Conservation (phyloP, 139 green algal species). For the Haematococcus lacustris region DNA sequence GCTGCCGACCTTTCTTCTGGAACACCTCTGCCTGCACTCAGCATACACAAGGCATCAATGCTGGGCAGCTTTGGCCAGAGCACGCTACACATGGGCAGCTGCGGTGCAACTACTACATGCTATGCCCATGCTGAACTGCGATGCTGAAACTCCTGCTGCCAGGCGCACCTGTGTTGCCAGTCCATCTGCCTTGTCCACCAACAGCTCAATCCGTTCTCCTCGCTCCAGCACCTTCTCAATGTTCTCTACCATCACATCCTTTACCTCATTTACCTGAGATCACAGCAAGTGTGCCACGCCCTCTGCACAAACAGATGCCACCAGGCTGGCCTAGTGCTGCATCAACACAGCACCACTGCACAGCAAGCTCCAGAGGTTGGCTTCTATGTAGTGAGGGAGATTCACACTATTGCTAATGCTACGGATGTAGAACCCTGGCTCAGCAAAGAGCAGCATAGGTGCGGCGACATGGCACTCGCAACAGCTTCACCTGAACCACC, state of each 20-base stretch:
- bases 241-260: conserved; percentile 87
- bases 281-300: too few relatives aligned
- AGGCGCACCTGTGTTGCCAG: conserved; percentile 33
- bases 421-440: too few relatives aligned
- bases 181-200: conserved; percentile 89
- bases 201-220: conserved; percentile 87
- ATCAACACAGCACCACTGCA: too few relatives aligned
- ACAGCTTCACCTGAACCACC: too few relatives aligned
- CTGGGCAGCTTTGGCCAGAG: neutral
- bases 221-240: conserved; percentile 91
- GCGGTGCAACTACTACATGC: neutral
- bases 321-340: too few relatives aligned
- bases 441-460: too few relatives aligned
- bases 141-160: neutral
- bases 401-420: too few relatives aligned
- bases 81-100: neutral
- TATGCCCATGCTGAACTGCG: neutral
- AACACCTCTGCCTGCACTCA: conserved; percentile 41
- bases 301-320: too few relatives aligned
- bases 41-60: neutral
- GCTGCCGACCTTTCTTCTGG: conserved; percentile 48
- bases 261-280: conserved; percentile 70
- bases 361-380: too few relatives aligned
- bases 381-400: too few relatives aligned
- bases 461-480: too few relatives aligned